Evolutionary conservation across 257 asterid genomes (phyloP), one percentile per base, ranked within the genome.

Genomic region (Anisodus acutangulus): DNA sequence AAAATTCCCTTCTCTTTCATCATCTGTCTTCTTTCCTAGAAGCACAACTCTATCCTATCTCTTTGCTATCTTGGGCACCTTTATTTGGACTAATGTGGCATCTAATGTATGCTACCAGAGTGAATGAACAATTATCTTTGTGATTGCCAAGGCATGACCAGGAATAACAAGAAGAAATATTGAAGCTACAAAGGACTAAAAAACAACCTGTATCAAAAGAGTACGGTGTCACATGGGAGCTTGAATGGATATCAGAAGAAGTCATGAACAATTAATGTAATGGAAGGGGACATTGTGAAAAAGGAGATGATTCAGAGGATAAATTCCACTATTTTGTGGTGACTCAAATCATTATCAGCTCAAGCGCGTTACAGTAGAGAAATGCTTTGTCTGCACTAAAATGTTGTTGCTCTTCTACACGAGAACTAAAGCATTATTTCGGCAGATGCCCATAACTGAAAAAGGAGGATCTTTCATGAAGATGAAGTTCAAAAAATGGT

Each of bases 121-220:
- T n/a, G 19, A 57, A 57, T 15, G 7, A 57, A 57, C 62, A 57
- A 15, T 57, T 13, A 57, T 15, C 16, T 57, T 60, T 60, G 31
- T 31, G 72, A 66, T 66, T 13, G 45, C 9, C 19, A 35, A 66
- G 45, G 47, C 10, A 31, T 35, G 19, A 66, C 62, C 19, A 15
- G 19, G 8, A 57, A 57, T 26, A 66, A 66, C n/a, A 66, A 66
- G 45, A 66, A 5, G 72, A 66, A 26, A 66, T 31, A 66, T 31
- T 66, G 45, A 66, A 66, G 17, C 72, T 66, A 64, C 71, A 64
- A 64, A 37, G 71, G 45, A 64, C 35, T 64, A 39, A 31, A 64
- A 64, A 35, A 64, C 43, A 64, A 31, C 8, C 45, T 11, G 8
- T 31, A 64, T 31, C 71, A 37, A 5, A 66, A 66, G 72, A 66